Evolutionary conservation across 768 basidiomycete genomes (phyloP), one percentile per base, ranked within the genome.

Genomic region (Termitomyces titanicus): DNA sequence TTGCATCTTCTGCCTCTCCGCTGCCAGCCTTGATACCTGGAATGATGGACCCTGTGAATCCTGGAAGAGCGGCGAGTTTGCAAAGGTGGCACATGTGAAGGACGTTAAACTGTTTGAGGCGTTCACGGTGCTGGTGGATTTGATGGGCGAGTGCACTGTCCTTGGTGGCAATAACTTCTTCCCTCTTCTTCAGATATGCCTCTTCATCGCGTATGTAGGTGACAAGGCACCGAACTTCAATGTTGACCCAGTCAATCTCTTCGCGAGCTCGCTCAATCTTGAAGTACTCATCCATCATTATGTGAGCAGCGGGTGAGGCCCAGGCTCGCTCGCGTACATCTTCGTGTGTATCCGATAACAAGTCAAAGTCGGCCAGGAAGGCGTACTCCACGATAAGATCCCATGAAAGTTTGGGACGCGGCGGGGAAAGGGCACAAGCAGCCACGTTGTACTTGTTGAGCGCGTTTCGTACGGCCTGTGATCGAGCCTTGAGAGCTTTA

Each of bases 381-480:
- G 56, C 52, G 45, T 67, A 64, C 4, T 67, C 50, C 18, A 69
- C 60, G 2, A 72, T 63, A 11, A 66, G 58, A 5, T 68, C 61
- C 67, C 67, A 69, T 13, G 55, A n/a, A 4, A 70, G 59, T 0
- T n/a, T 17, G 1, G 53, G 63, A 12, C 47, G 38, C 7, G 64
- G 62, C 1, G 61, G 66, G 9, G 18, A 49, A 8, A 69, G 51
- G 11, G 46, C 38, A 17, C 22, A 22, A n/a, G 67, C 68, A 18
- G 63, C 63, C n/a, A 35, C 54, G 52, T 70, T 70, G 55, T 66
- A 68, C 20, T 56, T 43, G 18, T 63, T 53, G 0, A 70, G 57
- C 0, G 68, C 64, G 0, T 59, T 61, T 12, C 31, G 40, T 25
- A 72, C 63, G 3, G 68, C 64, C 33, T 64, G 35, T 4, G 62